Base-by-base conservation (phyloP, 306 rosid species). In the Bauhinia variegata region DNA sequence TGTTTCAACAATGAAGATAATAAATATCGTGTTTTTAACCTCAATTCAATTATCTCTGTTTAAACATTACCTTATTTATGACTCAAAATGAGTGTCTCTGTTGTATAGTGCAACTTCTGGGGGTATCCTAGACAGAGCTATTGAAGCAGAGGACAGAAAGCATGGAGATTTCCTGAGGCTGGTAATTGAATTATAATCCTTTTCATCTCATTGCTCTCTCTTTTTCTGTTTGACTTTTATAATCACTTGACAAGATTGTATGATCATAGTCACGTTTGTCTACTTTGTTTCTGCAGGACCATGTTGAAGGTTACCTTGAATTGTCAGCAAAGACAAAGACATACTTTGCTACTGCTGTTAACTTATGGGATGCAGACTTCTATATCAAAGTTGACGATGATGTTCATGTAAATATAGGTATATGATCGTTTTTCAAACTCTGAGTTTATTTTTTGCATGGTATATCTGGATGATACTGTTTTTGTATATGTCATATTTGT, bases 241-340 rank as follows among this genome's bases (percentile, higher is more conserved):
- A 8, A 37, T 71, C 7, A 39, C 44, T 74, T 54, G 17, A 51
- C 9, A 53, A 49, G 14, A 44, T 17, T 16, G 39, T 32, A 58
- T 52, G 47, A 11, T 67, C 39, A 48, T 72, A 38, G 37, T 50
- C 37, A 47, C 30, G 30, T 72, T 56, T 67, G 44, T 34, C 44
- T 61, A 14, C 57, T 59, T 73, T 39, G 41, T 63, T 31, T 54
- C 49, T 58, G 62, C 80, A 95, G 99, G 95, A 91, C 63, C 99
- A 95, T 73, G 95, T 95, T 30, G 99, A 95, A 80, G 99, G 99
- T 44, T 95, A 95, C 80, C 95, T 95, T 66, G 97, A 95, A 86
- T 77, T 95, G 77, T 95, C 99, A 0, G 97, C 96, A 72, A 90
- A 95, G 77, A 95, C 99, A 15, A 95, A 87, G 82, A 82, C 79